Evolutionary conservation across 2,329 filamentous ascomycete species (phyloP), one percentile per base, ranked within the genome.

Genomic region (Paecilomyces sp.): DNA sequence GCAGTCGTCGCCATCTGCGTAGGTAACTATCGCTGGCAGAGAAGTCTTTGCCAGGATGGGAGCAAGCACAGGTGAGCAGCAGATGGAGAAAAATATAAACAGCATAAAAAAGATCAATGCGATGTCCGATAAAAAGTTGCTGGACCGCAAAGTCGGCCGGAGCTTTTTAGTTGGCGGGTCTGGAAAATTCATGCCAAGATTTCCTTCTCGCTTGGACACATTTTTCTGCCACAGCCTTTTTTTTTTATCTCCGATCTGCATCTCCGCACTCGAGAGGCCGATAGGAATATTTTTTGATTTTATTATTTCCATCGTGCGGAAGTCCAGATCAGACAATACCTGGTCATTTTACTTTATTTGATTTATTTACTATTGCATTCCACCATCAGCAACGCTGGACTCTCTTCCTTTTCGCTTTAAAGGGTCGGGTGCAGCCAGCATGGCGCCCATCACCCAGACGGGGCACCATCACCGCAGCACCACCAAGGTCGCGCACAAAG

Each of bases 371-470:
- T 22, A 22, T 22, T 22, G 22, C 22, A 22, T 33, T 33, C 31
- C 31, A 33, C 24, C 41, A 47, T 47, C 41, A 9, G 62, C 62
- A 66, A 69, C 66, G 58, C 72, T 75, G 72, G 74, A 69, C 63
- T 88, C 88, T 58, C 77, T 92, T 76, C 91, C 92, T 2, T 95
- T 88, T 72, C 83, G 92, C 77, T 96, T 96, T 79, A 96, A 95
- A 82, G 90, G 85, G 76, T 74, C 76, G 61, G 76, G 76, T 66
- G 76, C 71, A 66, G 82, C 82, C 77, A 89, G 84, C 69, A 94
- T 94, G 90, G 87, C 90, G 71, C 84, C 86, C 76, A 81, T 83
- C 62, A 82, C 85, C 71, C 78, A 79, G 74, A 82, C 74, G 64
- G 76, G 80, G 66, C 73, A 97, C 77, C 92, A 93, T 72, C 94